Base-by-base conservation (phyloP, 2,329 filamentous ascomycete genomes). In the Arthroderma uncinatum region DNA sequence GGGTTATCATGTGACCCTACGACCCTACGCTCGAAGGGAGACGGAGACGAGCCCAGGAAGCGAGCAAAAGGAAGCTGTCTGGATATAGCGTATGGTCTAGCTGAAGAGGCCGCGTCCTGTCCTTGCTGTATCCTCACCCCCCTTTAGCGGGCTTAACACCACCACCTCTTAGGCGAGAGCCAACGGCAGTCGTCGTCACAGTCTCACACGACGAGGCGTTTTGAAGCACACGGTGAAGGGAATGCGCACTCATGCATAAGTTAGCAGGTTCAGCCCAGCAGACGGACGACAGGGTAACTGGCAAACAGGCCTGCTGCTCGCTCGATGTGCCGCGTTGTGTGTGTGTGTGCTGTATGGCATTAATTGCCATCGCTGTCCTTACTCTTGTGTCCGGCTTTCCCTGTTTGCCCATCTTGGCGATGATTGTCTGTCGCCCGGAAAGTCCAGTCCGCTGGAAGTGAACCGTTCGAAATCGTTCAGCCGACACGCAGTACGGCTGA, bases 1-100 rank as follows among this genome's bases (percentile, higher is more conserved):
- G 47, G 47, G 47, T 50, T 50, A 50, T 50, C 47, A 50, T 50
- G 47, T 50, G 47, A 50, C 47, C 47, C n/a, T 21, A 3, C 19
- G 23, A 10, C 40, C 21, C 9, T 47, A 5, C 2, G 21, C 3
- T 12, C 12, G 10, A 21, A 47, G 40, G 12, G 40, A 47, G 9
- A 2, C 16, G 23, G 19, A 28, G 19, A 28, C 4, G 21, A 47
- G 10, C n/a, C 37, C 7, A 21, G 16, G 40, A 44, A 44, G 40
- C 7, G 40, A 47, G 40, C 40, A 47, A 19, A 50, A 33, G 10
- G 28, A 10, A 33, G 25, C 14, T 50, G n/a, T 12, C 28, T 30
- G 42, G 47, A 19, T 47, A 21, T 21, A 47, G 40, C 7, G 16
- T 8, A 9, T 14, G 12, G 40, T 25, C 40, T 47, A 5, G 40